Percentiles rank a stretch among this genome's conserved stretches.
Conservation (phyloP, 2,329 filamentous ascomycete species). For the Aureobasidium musti region DNA sequence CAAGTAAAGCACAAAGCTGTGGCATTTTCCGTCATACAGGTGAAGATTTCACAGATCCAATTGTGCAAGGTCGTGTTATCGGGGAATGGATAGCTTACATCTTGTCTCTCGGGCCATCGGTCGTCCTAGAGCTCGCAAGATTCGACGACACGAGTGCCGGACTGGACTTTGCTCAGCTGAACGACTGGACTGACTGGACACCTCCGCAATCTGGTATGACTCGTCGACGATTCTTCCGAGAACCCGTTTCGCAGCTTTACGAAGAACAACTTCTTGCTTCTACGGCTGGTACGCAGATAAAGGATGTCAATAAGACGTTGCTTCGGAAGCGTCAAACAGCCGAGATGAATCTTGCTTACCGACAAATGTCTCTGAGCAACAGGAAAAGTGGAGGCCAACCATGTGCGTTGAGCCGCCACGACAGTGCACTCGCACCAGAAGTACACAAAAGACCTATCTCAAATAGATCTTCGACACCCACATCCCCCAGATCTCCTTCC, state of each 20-base stretch:
- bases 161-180: constrained; percentile 56
- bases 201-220: constrained; percentile 50
- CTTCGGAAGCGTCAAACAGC: constrained; percentile 14
- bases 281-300: constrained; percentile 29
- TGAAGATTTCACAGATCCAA: constrained; percentile 52
- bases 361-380: background rate
- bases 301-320: background rate
- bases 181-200: constrained; percentile 61
- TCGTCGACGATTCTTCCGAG: constrained; percentile 60
- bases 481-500: background rate
- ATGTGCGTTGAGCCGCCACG: background rate
- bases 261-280: constrained; percentile 51
- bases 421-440: constrained; percentile 18
- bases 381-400: background rate
- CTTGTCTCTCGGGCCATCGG: constrained; percentile 59
- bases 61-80: constrained; percentile 56
- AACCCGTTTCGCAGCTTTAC: constrained; percentile 62
- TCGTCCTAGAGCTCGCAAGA: constrained; percentile 55
- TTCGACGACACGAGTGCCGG: constrained; percentile 46
- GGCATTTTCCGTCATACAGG: constrained; percentile 58
- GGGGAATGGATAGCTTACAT: constrained; percentile 65
- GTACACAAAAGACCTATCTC: constrained; percentile 1
- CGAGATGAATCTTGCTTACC: constrained; percentile 13
- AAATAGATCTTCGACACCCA: background rate
- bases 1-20: constrained; percentile 55